Conservation (phyloP, 495 filamentous ascomycete genomes). For the Tetracladium setigerum region DNA sequence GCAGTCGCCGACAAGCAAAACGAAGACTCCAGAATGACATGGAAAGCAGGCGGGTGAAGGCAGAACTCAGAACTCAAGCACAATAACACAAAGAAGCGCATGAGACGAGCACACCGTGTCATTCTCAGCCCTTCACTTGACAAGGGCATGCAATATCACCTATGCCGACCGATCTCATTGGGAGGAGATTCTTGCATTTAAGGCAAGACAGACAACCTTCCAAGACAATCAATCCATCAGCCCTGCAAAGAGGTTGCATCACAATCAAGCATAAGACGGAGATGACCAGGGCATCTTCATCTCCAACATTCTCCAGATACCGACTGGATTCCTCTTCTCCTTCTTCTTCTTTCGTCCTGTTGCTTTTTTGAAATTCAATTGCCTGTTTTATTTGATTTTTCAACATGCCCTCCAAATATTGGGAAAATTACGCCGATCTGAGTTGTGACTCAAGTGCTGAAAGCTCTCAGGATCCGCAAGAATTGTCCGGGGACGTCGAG, state of each 20-base stretch:
- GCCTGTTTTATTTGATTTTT: not conserved
- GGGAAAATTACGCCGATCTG: slow-evolving; percentile 8
- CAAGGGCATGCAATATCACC: slow-evolving; percentile 5
- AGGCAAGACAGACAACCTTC: too few relatives aligned
- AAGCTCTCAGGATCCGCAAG: not conserved
- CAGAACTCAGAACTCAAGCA: not conserved
- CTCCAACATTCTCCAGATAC: too few relatives aligned
- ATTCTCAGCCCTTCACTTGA: slow-evolving; percentile 18
- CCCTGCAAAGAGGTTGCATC: too few relatives aligned
- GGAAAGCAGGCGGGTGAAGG: not conserved
- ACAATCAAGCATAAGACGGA: too few relatives aligned
- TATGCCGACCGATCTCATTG: too few relatives aligned
- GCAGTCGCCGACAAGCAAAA: too few relatives aligned
- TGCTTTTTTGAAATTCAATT: not conserved
- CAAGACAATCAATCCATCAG: too few relatives aligned
- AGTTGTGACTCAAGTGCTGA: slow-evolving; percentile 11
- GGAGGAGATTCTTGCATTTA: too few relatives aligned
- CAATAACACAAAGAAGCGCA: not conserved
- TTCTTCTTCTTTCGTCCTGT: not conserved
- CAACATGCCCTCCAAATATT: slow-evolving; percentile 12
- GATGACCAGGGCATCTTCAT: too few relatives aligned
- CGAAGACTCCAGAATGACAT: not conserved
- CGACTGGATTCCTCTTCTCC: not conserved
- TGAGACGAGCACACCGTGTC: not conserved
- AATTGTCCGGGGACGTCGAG: not conserved